Evolutionary conservation across 495 filamentous ascomycete species (phyloP).

Genomic region (Lasiosphaeria ovina): DNA sequence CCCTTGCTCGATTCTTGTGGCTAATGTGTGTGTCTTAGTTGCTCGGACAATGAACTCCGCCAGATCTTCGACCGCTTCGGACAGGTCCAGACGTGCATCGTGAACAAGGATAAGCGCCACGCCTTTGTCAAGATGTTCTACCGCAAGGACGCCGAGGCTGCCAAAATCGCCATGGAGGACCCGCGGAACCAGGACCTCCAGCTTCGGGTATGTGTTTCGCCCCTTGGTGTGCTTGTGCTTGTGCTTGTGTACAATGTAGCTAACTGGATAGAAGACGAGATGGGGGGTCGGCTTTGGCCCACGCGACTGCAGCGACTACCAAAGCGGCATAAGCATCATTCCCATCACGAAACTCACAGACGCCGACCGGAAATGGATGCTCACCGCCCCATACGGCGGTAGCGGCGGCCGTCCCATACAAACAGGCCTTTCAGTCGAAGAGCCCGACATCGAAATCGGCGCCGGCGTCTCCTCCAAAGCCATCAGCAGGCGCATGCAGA

Average conservation of each 20-base stretch:
- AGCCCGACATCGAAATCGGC: conserved; percentile 98
- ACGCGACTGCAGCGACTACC: conserved; percentile 95
- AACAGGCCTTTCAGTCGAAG: conserved; percentile 84
- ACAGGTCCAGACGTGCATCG: conserved; percentile 92
- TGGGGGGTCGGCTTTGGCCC: conserved; percentile 99
- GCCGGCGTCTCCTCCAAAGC: conserved; percentile 96
- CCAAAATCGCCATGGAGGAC: conserved; percentile 89
- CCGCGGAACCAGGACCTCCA: conserved; percentile 68
- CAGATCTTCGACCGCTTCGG: conserved; percentile 76
- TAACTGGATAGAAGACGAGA: conserved; percentile 60
- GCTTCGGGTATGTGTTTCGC: conserved; percentile 63
- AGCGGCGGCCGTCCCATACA: conserved; percentile 82
- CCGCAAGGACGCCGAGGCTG: conserved; percentile 76
- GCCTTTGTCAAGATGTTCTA: conserved; percentile 98
- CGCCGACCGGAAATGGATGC: conserved; percentile 95
- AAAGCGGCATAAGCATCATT: conserved; percentile 87
- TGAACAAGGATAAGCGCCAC: conserved; percentile 95
- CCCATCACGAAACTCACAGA: conserved; percentile 90
- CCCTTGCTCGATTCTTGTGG: background rate
- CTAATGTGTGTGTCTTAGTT: conserved; percentile 42
- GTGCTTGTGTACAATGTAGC: conserved; percentile 8
- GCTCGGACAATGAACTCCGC: conserved; percentile 76
- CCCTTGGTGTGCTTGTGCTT: background rate
- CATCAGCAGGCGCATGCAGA: conserved; percentile 79
- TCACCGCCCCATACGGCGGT: conserved; percentile 89